phyloP scores from a whole-genome alignment of 495 filamentous ascomycete genomes.

The Penicillium silybi region DNA sequence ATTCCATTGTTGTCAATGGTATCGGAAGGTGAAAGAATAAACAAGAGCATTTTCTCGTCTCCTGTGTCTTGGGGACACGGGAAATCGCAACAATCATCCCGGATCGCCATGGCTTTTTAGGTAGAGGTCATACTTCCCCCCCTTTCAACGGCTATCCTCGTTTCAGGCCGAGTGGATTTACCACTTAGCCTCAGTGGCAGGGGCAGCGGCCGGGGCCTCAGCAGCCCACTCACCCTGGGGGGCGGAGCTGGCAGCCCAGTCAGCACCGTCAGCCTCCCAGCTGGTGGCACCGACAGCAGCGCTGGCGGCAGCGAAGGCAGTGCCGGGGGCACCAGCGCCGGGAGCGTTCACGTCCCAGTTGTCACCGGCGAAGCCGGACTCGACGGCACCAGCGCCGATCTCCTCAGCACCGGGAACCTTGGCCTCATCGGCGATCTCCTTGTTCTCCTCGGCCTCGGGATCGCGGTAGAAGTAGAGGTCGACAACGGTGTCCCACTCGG shows the following conservation, averaged over 20 bases:
- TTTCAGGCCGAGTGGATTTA: conserved; percentile 44
- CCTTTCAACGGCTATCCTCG: conserved; percentile 33
- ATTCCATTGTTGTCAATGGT: conserved; percentile 23
- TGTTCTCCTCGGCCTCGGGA: conserved; percentile 95
- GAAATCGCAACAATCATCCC: conserved; percentile 24
- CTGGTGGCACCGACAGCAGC: conserved; percentile 58
- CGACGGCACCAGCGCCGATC: conserved; percentile 72
- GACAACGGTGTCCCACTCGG: conserved; percentile 97
- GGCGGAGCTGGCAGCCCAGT: conserved; percentile 64
- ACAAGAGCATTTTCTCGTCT: conserved; percentile 22
- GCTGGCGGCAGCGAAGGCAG: conserved; percentile 58
- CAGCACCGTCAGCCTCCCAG: conserved; percentile 78
- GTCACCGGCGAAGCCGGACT: conserved; percentile 70
- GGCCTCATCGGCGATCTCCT: conserved; percentile 69
- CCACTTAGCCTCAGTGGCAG: conserved; percentile 54
- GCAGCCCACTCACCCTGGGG: conserved; percentile 66
- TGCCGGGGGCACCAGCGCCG: conserved; percentile 54
- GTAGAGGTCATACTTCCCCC: conserved; percentile 25
- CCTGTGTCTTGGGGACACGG: conserved; percentile 6
- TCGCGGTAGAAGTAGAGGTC: conserved; percentile 99
- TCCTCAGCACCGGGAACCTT: conserved; percentile 78
- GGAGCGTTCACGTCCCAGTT: conserved; percentile 55
- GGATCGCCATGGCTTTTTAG: conserved; percentile 25
- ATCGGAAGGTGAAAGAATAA: conserved; percentile 23
- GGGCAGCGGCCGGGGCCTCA: conserved; percentile 43